Evolutionary conservation across 208 protist species (phyloP), one percentile per base, ranked within the genome.

Genomic region (Trypanosoma conorhini): DNA sequence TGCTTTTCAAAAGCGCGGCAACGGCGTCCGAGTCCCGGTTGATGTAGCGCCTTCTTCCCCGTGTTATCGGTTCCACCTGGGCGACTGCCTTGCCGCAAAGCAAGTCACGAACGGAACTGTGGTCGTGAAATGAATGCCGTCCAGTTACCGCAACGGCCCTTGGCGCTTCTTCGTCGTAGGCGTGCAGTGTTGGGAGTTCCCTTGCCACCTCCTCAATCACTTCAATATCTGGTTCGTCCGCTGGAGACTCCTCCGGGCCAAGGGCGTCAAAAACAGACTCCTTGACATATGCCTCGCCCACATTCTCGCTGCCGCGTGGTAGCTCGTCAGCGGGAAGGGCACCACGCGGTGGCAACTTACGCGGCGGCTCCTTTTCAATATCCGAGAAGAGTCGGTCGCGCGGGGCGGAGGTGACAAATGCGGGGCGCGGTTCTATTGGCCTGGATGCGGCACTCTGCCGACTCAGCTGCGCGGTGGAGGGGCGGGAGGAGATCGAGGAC

Each of bases 331-430:
- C 33, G 13, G 56, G 21, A 22, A 42, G 24, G 5, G 50, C 33
- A 28, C 12, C 24, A 73, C 72, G 31, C 57, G 67, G 9, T 46
- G 55, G 22, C 57, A 74, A 65, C 13, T 74, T 82, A 44, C 88
- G 82, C 38, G 78, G 68, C 40, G 62, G 69, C 50, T 91, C 83
- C 67, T 88, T 85, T 24, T 67, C 78, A 63, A 96, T 93, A 3
- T 96, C 87, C 9, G 79, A 76, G 52, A 96, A 96, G 51, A 92
- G 83, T 1, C 90, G 83, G n/a, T 83, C 86, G 17, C 79, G 68
- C 8, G 83, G 90, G 5, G 86, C 76, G 7, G 82, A 83, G 7
- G 89, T 46, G 21, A 92, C 63, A 57, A 94, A 94, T n/a, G 82
- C 76, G 13, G 84, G 74, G 22, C 72, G 69, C 44, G 70, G 82